Conservation (phyloP, 2,329 filamentous ascomycete genomes). For the Apiospora pterosperma region DNA sequence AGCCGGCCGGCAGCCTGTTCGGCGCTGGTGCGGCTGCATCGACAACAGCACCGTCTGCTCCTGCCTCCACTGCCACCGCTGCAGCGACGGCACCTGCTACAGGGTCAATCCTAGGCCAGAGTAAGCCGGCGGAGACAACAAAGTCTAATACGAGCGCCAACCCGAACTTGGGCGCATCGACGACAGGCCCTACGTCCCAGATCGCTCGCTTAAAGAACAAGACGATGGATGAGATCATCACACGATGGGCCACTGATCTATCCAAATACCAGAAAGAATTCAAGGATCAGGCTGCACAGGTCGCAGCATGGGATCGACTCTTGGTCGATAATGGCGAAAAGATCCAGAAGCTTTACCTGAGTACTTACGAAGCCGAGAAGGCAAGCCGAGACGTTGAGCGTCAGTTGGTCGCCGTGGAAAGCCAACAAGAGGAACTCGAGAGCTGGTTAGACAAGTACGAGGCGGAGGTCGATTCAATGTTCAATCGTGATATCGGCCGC, state of each 20-base stretch:
- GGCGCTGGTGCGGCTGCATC: slow-evolving; percentile 19
- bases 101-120: slow-evolving; percentile 25
- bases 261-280: slow-evolving; percentile 97
- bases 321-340: slow-evolving; percentile 93
- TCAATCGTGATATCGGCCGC: slow-evolving; percentile 72
- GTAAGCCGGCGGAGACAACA: slow-evolving; percentile 28
- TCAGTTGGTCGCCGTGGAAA: slow-evolving; percentile 84
- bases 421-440: slow-evolving; percentile 87
- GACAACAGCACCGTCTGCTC: slow-evolving; percentile 13
- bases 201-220: slow-evolving; percentile 94
- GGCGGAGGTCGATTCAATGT: slow-evolving; percentile 84
- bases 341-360: slow-evolving; percentile 88
- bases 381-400: slow-evolving; percentile 92
- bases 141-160: slow-evolving; percentile 17
- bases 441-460: slow-evolving; percentile 90
- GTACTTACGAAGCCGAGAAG: slow-evolving; percentile 89
- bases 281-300: slow-evolving; percentile 81
- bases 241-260: slow-evolving; percentile 90
- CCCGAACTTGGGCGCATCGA: slow-evolving; percentile 64
- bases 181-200: slow-evolving; percentile 75
- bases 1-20: slow-evolving; percentile 27
- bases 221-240: slow-evolving; percentile 98
- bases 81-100: slow-evolving; percentile 27
- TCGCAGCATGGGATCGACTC: slow-evolving; percentile 87
- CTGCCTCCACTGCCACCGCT: slow-evolving; percentile 20